These are phyloP conservation scores for Volvariella volvacea DNA, from an alignment of 1,284 basidiomycete species.

Conservation along the genomic window DNA sequence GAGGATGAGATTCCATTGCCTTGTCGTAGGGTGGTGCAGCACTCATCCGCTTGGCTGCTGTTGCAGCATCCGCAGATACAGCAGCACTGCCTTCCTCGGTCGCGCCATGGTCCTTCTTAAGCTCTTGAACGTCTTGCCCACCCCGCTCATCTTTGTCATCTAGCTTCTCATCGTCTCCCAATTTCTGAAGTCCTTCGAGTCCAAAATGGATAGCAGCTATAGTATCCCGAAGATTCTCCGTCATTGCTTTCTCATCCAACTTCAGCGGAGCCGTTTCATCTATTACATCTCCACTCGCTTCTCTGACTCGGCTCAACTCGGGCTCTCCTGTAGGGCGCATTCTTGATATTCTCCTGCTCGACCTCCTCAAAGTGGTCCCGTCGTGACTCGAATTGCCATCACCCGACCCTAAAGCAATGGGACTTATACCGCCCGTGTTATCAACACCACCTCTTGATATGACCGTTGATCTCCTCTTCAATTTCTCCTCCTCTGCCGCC, in stretches of 20 bases:
- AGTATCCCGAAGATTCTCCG: too few relatives aligned
- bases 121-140: slow-evolving; percentile 1
- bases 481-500: slow-evolving; percentile 15
- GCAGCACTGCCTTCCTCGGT: not conserved
- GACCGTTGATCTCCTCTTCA: slow-evolving; percentile 10
- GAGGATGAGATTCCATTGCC: slow-evolving; percentile 17
- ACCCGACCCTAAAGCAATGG: not conserved
- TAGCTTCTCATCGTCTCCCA: slow-evolving; percentile 4
- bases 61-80: not conserved
- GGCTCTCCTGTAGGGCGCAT: not conserved
- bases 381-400: not conserved
- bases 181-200: too few relatives aligned
- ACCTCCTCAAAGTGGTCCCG: too few relatives aligned
- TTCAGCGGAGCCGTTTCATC: not conserved
- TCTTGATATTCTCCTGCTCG: not conserved
- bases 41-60: slow-evolving; percentile 7
- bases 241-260: not conserved
- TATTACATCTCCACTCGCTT: not conserved
- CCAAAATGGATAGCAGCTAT: too few relatives aligned
- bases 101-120: slow-evolving; percentile 4
- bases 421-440: slow-evolving; percentile 7
- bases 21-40: slow-evolving; percentile 24
- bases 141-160: slow-evolving; percentile 4
- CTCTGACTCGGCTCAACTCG: not conserved
- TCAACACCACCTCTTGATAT: too few relatives aligned